Percentiles rank a stretch among this genome's conserved stretches.
Evolutionary conservation across 2,329 filamentous ascomycete species (phyloP).

Genomic region (Penicillium sclerotiorum): DNA sequence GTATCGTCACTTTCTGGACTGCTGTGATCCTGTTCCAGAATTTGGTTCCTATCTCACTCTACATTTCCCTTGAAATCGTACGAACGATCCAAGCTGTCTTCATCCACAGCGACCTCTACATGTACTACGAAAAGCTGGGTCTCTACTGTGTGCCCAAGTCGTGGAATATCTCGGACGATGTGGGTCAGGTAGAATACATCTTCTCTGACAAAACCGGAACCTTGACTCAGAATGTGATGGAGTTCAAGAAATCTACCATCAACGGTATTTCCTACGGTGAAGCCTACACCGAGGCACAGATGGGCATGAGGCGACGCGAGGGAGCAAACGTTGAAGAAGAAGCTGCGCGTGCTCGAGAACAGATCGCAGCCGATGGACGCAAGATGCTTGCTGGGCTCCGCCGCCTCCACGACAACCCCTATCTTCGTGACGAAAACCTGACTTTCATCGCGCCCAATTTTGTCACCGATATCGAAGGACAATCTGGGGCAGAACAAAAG

Average conservation of each 20-base stretch:
- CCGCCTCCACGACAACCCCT: slow-evolving; percentile 82
- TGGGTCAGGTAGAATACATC: slow-evolving; percentile 98
- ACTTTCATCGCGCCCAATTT: slow-evolving; percentile 94
- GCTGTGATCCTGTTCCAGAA: slow-evolving; percentile 96
- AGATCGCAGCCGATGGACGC: slow-evolving; percentile 77
- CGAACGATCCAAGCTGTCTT: slow-evolving; percentile 92
- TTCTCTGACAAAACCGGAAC: slow-evolving; percentile 96
- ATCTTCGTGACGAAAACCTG: slow-evolving; percentile 82
- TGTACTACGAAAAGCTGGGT: slow-evolving; percentile 96
- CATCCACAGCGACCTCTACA: slow-evolving; percentile 92
- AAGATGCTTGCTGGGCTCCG: slow-evolving; percentile 73
- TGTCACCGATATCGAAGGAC: slow-evolving; percentile 77
- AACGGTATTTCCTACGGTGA: slow-evolving; percentile 97
- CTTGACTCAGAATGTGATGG: slow-evolving; percentile 92
- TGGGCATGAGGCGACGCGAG: slow-evolving; percentile 90
- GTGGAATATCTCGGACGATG: slow-evolving; percentile 98
- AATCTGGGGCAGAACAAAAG: slow-evolving; percentile 75
- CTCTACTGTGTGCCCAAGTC: slow-evolving; percentile 96
- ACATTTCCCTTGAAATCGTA: slow-evolving; percentile 95
- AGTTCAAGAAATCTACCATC: slow-evolving; percentile 97
- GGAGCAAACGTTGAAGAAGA: slow-evolving; percentile 86
- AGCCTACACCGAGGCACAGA: slow-evolving; percentile 95
- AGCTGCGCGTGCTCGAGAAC: slow-evolving; percentile 67
- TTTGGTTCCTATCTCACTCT: slow-evolving; percentile 96
- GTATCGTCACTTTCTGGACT: slow-evolving; percentile 97